phyloP scores from a whole-genome alignment of 2,329 filamentous ascomycete species.

The Plectosphaerella cucumerina region DNA sequence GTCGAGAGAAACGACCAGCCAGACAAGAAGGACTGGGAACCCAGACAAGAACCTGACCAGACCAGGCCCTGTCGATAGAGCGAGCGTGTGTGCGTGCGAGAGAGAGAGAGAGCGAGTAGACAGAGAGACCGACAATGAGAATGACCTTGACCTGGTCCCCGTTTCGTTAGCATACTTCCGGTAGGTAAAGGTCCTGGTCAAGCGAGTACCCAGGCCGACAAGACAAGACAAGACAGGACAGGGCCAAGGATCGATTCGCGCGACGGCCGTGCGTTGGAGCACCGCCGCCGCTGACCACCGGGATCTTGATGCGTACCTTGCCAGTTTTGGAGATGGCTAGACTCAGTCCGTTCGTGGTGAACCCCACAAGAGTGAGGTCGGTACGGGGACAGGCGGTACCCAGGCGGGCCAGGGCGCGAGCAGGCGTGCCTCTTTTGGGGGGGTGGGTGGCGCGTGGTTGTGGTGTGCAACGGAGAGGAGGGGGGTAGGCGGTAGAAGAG shows the following conservation, averaged over 20 bases:
- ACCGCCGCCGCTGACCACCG: background rate
- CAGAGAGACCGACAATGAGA: background rate
- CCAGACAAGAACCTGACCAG: background rate
- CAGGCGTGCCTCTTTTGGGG: constrained; percentile 10
- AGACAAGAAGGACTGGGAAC: constrained; percentile 3
- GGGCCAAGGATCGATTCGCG: constrained; percentile 4
- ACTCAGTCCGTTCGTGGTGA: constrained; percentile 6
- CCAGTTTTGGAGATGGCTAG: constrained; percentile 2
- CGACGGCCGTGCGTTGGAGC: background rate
- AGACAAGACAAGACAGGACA: background rate
- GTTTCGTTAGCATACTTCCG: background rate
- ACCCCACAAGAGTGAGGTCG: constrained; percentile 7
- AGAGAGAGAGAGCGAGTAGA: no score
- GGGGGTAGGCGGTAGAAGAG: no score
- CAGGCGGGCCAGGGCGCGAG: constrained; percentile 10
- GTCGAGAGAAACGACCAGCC: background rate
- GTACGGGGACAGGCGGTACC: constrained; percentile 4
- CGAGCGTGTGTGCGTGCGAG: no score
- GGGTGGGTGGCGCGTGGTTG: background rate
- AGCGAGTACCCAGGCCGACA: background rate
- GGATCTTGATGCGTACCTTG: constrained; percentile 6
- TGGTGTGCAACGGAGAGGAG: no score
- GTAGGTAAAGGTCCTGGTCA: no score
- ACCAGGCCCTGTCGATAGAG: no score
- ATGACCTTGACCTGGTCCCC: background rate